phyloP scores from a whole-genome alignment of 2,329 filamentous ascomycete species.

The Cadophora gregata region DNA sequence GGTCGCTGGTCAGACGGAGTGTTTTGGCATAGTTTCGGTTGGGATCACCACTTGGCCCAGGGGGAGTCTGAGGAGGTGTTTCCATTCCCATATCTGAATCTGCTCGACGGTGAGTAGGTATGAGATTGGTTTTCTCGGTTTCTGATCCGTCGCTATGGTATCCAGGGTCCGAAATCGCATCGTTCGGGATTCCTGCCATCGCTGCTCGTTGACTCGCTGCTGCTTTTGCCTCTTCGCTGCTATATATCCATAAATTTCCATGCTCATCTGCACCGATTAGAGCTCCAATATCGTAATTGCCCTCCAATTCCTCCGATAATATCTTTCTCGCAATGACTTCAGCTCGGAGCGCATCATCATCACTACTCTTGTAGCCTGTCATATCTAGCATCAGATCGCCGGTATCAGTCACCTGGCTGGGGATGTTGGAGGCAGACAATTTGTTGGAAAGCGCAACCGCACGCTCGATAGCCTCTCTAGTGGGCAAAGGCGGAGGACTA shows the following conservation, averaged over 20 bases:
- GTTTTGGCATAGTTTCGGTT: conserved; percentile 96
- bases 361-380: conserved; percentile 93
- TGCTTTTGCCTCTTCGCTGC: conserved; percentile 94
- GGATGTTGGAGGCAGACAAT: conserved; percentile 88
- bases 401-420: conserved; percentile 86
- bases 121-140: conserved; percentile 59
- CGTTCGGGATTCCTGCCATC: conserved; percentile 53
- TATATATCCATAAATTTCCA: conserved; percentile 99
- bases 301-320: conserved; percentile 88
- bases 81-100: conserved; percentile 71
- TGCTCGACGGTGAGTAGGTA: conserved; percentile 59
- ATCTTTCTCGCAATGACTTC: conserved; percentile 95
- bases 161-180: conserved; percentile 89
- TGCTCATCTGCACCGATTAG: conserved; percentile 94
- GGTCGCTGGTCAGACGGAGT: conserved; percentile 90
- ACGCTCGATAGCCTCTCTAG: conserved; percentile 79
- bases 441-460: conserved; percentile 86
- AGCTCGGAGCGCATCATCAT: conserved; percentile 88
- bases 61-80: conserved; percentile 73
- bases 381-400: conserved; percentile 98
- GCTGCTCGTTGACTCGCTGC: conserved; percentile 73
- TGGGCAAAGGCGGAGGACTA: conserved; percentile 77
- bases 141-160: conserved; percentile 85
- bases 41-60: conserved; percentile 68
- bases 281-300: conserved; percentile 94